A percentile compares a stretch with the other conserved stretches of the same genome.
Evolutionary conservation across 31 red algal genomes (phyloP).

Genomic region (Odonthalia washingtoniensis): DNA sequence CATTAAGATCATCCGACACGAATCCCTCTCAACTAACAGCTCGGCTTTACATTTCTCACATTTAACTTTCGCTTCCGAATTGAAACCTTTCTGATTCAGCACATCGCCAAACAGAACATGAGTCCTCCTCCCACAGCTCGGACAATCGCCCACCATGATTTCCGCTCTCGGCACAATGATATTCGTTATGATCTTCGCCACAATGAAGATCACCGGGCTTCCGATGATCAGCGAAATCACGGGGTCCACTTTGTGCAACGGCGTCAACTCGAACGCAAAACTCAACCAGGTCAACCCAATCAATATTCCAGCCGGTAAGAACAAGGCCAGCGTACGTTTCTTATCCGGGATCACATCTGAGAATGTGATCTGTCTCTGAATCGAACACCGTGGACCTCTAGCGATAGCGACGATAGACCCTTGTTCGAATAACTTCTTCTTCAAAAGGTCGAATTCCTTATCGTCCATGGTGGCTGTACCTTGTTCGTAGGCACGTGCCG

Average conservation of each 20-base stretch:
- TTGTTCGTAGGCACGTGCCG: slow-evolving; percentile 81
- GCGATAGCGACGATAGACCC: slow-evolving; percentile 87
- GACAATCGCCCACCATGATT: slow-evolving; percentile 96
- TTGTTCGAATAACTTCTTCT: slow-evolving; percentile 62
- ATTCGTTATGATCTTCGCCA: slow-evolving; percentile 65
- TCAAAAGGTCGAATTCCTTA: slow-evolving; percentile 93
- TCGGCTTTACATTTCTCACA: slow-evolving; percentile 88
- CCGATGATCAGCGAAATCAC: slow-evolving; percentile 88
- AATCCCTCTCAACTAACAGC: slow-evolving; percentile 81
- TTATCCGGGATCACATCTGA: slow-evolving; percentile 87
- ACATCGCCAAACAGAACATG: slow-evolving; percentile 94
- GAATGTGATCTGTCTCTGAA: slow-evolving; percentile 81
- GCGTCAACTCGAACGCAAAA: slow-evolving; percentile 88
- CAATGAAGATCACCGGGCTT: slow-evolving; percentile 75
- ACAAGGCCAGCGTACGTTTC: slow-evolving; percentile 78
- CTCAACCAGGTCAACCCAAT: slow-evolving; percentile 82
- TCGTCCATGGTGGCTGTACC: slow-evolving; percentile 85
- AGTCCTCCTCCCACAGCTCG: slow-evolving; percentile 81
- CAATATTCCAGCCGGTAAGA: slow-evolving; percentile 87
- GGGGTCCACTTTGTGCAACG: slow-evolving; percentile 82
- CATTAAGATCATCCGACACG: slow-evolving; percentile 77
- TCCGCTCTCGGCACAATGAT: slow-evolving; percentile 82
- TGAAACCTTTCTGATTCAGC: slow-evolving; percentile 77
- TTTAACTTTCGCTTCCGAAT: slow-evolving; percentile 70
- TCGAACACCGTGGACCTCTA: slow-evolving; percentile 88